Percentiles rank a stretch among this genome's conserved stretches.
These are phyloP conservation scores for Colletotrichum filicis DNA, from an alignment of 2,329 filamentous ascomycete genomes.

Conservation along the genomic window DNA sequence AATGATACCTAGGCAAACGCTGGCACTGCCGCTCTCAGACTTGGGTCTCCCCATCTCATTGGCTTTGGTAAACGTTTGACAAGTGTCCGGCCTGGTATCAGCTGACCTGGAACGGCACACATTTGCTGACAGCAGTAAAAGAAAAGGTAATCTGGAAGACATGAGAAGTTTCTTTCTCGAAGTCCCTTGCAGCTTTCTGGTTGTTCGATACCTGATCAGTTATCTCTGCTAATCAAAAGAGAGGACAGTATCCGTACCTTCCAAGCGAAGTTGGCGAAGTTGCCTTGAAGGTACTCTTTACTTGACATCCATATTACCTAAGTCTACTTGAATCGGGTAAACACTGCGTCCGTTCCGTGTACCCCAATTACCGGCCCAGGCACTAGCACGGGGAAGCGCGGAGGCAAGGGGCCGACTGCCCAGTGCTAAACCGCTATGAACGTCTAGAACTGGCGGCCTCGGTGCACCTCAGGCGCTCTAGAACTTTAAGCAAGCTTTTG, in stretches of 20 bases:
- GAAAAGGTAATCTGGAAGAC: no score
- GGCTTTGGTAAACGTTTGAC: not conserved
- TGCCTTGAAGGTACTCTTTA: not conserved
- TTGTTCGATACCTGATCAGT: no score
- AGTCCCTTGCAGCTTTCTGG: no score
- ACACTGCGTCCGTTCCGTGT: not conserved
- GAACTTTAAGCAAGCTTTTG: not conserved
- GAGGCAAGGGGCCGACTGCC: not conserved
- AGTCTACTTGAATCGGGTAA: constrained; percentile 9
- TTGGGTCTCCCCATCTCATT: no score
- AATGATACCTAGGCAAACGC: not conserved
- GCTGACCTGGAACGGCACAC: not conserved
- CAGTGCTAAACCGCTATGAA: not conserved
- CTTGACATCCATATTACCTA: not conserved
- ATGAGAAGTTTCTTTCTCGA: no score
- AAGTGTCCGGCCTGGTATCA: not conserved
- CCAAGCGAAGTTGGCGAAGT: not conserved
- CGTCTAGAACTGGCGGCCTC: not conserved
- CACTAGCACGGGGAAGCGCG: not conserved
- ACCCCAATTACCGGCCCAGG: not conserved
- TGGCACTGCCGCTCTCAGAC: not conserved
- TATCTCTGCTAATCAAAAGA: not conserved
- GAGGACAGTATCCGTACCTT: not conserved
- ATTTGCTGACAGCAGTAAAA: not conserved
- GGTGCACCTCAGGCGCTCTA: not conserved